Conservation (phyloP, 352 stramenopile genomes). For the Peronospora farinosa region DNA sequence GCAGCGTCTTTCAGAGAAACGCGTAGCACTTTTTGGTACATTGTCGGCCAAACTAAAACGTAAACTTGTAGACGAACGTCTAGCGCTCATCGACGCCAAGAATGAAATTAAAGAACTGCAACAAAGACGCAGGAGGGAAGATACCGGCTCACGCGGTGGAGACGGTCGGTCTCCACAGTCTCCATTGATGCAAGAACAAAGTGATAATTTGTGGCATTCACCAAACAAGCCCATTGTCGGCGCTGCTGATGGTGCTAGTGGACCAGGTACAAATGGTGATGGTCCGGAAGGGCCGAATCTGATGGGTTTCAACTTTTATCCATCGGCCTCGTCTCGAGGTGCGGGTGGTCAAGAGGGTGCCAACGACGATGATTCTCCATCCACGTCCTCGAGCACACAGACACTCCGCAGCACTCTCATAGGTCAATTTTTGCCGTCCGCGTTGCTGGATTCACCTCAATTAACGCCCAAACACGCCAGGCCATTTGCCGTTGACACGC, state of each 20-base stretch:
- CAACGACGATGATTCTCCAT: constrained; percentile 50
- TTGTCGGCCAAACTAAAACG: constrained; percentile 60
- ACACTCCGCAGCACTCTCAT: constrained; percentile 67
- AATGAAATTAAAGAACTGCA: constrained; percentile 57
- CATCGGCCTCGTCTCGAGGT: constrained; percentile 19
- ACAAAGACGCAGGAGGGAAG: constrained; percentile 23
- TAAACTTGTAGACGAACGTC: constrained; percentile 68
- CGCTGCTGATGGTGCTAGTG: constrained; percentile 10
- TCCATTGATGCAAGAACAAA: constrained; percentile 27
- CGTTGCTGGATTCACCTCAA: constrained; percentile 76
- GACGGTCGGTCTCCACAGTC: constrained; percentile 27
- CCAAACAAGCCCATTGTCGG: constrained; percentile 31
- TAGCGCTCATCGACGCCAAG: constrained; percentile 66
- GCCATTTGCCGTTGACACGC: constrained; percentile 20
- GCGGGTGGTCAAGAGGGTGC: constrained; percentile 21
- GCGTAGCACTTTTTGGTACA: constrained; percentile 48
- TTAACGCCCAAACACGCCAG: constrained; percentile 51
- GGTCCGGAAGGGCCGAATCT: constrained; percentile 26
- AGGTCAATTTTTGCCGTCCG: constrained; percentile 72
- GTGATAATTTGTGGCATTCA: constrained; percentile 45
- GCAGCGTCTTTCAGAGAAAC: constrained; percentile 45
- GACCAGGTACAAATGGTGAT: constrained; percentile 10
- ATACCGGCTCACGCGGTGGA: constrained; percentile 13
- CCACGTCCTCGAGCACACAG: constrained; percentile 46
- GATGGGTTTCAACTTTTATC: constrained; percentile 65